phyloP scores from a whole-genome alignment of 495 filamentous ascomycete species.

The Penicillium canescens region DNA sequence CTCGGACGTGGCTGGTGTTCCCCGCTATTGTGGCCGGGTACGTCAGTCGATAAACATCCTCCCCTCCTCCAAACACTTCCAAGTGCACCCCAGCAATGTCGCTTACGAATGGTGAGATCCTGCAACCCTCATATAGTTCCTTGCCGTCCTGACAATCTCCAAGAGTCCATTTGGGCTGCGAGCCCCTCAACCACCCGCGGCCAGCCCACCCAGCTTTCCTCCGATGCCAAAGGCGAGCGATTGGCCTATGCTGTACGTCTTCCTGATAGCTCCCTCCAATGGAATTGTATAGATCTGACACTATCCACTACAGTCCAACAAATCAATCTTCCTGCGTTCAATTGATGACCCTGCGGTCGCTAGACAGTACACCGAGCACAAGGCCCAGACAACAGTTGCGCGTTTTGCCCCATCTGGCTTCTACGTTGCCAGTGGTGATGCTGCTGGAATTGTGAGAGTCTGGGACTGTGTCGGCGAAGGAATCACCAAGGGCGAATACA shows the following conservation, averaged over 20 bases:
- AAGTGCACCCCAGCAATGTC: slow-evolving; percentile 33
- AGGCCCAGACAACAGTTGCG: slow-evolving; percentile 82
- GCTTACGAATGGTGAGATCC: slow-evolving; percentile 43
- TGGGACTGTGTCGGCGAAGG: slow-evolving; percentile 74
- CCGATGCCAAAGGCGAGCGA: slow-evolving; percentile 87
- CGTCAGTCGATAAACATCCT: slow-evolving; percentile 33
- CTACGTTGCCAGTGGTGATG: slow-evolving; percentile 93
- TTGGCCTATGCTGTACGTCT: slow-evolving; percentile 86
- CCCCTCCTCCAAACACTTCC: slow-evolving; percentile 3
- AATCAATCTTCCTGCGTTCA: slow-evolving; percentile 90
- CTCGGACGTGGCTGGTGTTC: slow-evolving; percentile 6
- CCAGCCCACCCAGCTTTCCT: slow-evolving; percentile 85
- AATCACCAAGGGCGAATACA: slow-evolving; percentile 76
- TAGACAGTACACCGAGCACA: slow-evolving; percentile 91
- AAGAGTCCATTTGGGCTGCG: slow-evolving; percentile 73
- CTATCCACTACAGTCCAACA: slow-evolving; percentile 68
- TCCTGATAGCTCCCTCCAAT: neutral
- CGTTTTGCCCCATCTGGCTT: slow-evolving; percentile 93
- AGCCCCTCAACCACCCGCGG: slow-evolving; percentile 82
- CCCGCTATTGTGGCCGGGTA: slow-evolving; percentile 23
- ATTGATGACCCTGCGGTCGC: slow-evolving; percentile 83
- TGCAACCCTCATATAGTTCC: neutral
- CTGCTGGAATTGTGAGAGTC: slow-evolving; percentile 77
- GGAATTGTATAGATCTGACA: slow-evolving; percentile 10
- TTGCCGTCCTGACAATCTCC: slow-evolving; percentile 5